Evolutionary conservation across 768 basidiomycete genomes (phyloP).

Genomic region (Serendipita vermifera): DNA sequence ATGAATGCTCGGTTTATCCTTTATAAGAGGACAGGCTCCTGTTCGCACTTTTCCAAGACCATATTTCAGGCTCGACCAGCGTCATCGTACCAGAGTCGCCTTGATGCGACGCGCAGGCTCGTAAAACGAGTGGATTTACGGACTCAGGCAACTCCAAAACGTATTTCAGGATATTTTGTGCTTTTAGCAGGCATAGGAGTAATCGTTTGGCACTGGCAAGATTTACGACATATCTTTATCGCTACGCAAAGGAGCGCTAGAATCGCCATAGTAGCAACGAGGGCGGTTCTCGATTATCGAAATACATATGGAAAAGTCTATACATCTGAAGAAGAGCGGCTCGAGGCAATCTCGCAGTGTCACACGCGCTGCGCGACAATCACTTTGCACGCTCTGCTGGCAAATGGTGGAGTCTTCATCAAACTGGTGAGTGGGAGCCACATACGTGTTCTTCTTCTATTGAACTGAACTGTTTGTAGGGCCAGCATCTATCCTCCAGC

Average conservation of each 20-base stretch:
- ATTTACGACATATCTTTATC: neutral
- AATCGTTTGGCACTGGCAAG: neutral
- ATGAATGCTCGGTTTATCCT: no score
- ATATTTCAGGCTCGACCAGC: no score
- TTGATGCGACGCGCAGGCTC: no score
- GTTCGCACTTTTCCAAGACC: no score
- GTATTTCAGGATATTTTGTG: neutral
- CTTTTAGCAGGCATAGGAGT: neutral
- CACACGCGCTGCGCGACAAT: slow-evolving; percentile 72
- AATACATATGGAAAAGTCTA: slow-evolving; percentile 43
- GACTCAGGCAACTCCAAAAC: neutral
- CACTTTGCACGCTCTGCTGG: slow-evolving; percentile 69
- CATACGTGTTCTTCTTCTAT: neutral
- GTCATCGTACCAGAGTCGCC: no score
- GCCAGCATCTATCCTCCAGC: slow-evolving; percentile 22
- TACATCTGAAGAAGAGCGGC: slow-evolving; percentile 35
- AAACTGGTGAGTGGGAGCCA: neutral
- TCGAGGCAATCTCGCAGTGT: slow-evolving; percentile 55
- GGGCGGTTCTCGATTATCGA: neutral
- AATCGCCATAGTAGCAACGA: neutral
- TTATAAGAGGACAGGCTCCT: no score
- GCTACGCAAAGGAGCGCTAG: neutral
- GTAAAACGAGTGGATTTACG: neutral
- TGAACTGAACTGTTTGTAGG: slow-evolving; percentile 18
- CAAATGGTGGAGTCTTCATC: slow-evolving; percentile 59